Conservation (phyloP, 1,139 yeast species). For the Blastobotrys indianensis region DNA sequence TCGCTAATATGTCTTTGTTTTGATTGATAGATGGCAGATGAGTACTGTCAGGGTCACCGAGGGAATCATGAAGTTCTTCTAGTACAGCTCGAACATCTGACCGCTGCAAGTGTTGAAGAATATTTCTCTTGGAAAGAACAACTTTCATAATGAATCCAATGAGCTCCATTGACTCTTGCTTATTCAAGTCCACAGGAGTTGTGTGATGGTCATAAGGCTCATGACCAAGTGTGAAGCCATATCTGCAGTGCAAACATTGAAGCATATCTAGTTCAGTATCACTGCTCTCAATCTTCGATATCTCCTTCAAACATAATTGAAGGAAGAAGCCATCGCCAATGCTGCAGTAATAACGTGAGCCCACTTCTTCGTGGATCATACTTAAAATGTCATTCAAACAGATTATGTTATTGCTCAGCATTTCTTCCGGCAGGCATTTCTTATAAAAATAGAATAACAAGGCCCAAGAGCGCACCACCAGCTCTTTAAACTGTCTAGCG, state of each 20-base stretch:
- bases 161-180: constrained; percentile 50
- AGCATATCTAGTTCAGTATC: constrained; percentile 54
- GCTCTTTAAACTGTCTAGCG: constrained; percentile 46
- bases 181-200: constrained; percentile 38
- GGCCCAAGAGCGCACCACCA: constrained; percentile 44
- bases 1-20: constrained; percentile 40
- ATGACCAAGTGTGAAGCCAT: constrained; percentile 58
- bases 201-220: constrained; percentile 67
- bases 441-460: constrained; percentile 31
- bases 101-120: constrained; percentile 46
- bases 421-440: constrained; percentile 19
- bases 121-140: constrained; percentile 54
- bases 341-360: constrained; percentile 64
- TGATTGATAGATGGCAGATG: constrained; percentile 33
- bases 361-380: constrained; percentile 67
- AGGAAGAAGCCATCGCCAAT: constrained; percentile 58
- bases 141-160: constrained; percentile 58
- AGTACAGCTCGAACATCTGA: constrained; percentile 66
- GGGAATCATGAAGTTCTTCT: constrained; percentile 64
- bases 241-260: constrained; percentile 74
- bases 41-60: constrained; percentile 58
- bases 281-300: constrained; percentile 42
- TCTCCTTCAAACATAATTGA: constrained; percentile 49
- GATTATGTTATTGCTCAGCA: constrained; percentile 23
- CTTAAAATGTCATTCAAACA: constrained; percentile 45